Evolutionary conservation across 2,329 filamentous ascomycete species (phyloP).

Genomic region (Epicoccum nigrum): DNA sequence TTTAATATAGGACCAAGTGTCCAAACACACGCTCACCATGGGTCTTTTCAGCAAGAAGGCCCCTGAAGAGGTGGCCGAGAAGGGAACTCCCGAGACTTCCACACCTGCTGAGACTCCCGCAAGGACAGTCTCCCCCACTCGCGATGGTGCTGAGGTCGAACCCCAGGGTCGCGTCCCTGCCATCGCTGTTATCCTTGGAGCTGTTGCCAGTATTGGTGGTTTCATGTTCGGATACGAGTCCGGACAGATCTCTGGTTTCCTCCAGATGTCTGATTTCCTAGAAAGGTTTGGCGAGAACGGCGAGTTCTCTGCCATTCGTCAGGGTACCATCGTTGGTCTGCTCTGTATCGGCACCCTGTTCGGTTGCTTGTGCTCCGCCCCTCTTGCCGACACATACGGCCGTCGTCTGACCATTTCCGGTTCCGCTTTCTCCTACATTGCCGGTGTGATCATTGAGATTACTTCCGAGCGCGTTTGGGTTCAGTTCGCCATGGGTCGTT

Average conservation of each 20-base stretch:
- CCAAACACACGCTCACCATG: constrained; percentile 20
- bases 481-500: constrained; percentile 67
- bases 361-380: constrained; percentile 65
- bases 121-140: constrained; percentile 28
- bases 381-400: constrained; percentile 66
- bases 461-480: constrained; percentile 64
- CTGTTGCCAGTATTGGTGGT: constrained; percentile 43
- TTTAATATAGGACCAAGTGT: constrained; percentile 10
- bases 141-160: constrained; percentile 15
- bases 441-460: constrained; percentile 71
- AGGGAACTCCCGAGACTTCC: constrained; percentile 32
- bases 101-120: constrained; percentile 35
- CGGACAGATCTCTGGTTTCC: constrained; percentile 40
- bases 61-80: constrained; percentile 25
- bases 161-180: constrained; percentile 34
- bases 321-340: constrained; percentile 46
- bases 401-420: constrained; percentile 66
- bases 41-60: constrained; percentile 31
- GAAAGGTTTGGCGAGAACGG: constrained; percentile 42
- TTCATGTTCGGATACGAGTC: constrained; percentile 46
- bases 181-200: constrained; percentile 39
- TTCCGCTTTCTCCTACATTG: constrained; percentile 66
- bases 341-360: constrained; percentile 71
- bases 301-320: constrained; percentile 40
- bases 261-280: constrained; percentile 45